Conservation (phyloP, 2,329 filamentous ascomycete genomes). For the Clonostachys rhizophaga region DNA sequence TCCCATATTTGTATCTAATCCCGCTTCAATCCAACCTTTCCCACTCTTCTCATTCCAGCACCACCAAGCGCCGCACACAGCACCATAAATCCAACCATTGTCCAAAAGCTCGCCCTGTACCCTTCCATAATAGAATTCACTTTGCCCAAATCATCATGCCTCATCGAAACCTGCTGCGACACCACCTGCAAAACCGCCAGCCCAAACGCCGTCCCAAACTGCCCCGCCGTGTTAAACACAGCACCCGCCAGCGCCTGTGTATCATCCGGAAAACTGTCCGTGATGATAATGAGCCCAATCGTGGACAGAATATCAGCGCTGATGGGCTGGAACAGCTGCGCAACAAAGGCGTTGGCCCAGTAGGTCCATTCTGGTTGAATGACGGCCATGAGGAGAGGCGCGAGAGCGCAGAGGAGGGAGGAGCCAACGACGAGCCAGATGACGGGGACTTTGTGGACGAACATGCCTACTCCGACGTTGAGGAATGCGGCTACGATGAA, state of each 20-base stretch:
- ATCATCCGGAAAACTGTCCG: slow-evolving; percentile 46
- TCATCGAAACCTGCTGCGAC: slow-evolving; percentile 26
- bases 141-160: slow-evolving; percentile 13
- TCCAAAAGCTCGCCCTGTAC: slow-evolving; percentile 45
- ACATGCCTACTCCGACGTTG: slow-evolving; percentile 35
- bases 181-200: slow-evolving; percentile 41
- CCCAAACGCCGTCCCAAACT: slow-evolving; percentile 47
- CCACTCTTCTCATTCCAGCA: slow-evolving; percentile 32
- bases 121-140: slow-evolving; percentile 35
- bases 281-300: slow-evolving; percentile 48
- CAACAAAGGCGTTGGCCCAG: slow-evolving; percentile 41
- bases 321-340: slow-evolving; percentile 33
- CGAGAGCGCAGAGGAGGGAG: slow-evolving; percentile 32
- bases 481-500: slow-evolving; percentile 33
- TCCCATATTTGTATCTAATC: slow-evolving; percentile 13
- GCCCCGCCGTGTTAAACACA: slow-evolving; percentile 54
- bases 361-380: slow-evolving; percentile 41
- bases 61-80: slow-evolving; percentile 27
- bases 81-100: slow-evolving; percentile 41
- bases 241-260: slow-evolving; percentile 56
- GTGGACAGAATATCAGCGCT: slow-evolving; percentile 49
- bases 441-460: slow-evolving; percentile 35
- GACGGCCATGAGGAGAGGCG: slow-evolving; percentile 51
- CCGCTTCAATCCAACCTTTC: slow-evolving; percentile 39
- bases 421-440: slow-evolving; percentile 30